Evolutionary conservation across 768 basidiomycete species (phyloP), one percentile per base, ranked within the genome.

Genomic region (Pleurotus pulmonarius): DNA sequence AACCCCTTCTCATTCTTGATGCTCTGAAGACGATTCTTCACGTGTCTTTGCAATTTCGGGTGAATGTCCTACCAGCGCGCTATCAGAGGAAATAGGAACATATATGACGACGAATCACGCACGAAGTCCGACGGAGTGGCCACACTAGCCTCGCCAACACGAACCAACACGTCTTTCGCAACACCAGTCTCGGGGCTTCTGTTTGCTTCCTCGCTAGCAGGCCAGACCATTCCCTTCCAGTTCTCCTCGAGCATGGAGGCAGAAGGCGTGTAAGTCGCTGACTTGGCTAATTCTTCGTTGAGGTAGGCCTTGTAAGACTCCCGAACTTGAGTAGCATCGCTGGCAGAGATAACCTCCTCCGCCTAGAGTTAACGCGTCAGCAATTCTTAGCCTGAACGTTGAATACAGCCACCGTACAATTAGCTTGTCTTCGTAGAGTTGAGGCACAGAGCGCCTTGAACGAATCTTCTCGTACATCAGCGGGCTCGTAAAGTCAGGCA

Each of bases 391-490:
- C 52, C 47, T 20, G 5, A 45, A 16, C 46, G 40, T 11, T 25
- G n/a, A 34, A 25, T 18, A 9, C 56, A 13, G 39, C 13, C n/a
- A 15, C 74, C 84, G 46, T 56, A 92, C 92, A 49, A 86, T 76
- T 5, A 94, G 77, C 44, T 85, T 86, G 44, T 88, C 81, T 64
- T 94, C 92, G 66, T 94, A 96, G 11, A 92, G 73, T 51, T 85
- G 76, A 4, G 92, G 92, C 4, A 94, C 91, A 11, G 88, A 89
- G 46, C 77, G 81, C 47, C 93, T 77, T 0, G 85, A 79, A 5
- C 85, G 80, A 63, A 96, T 95, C 71, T 89, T 83, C 68, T 90
- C 80, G 70, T 97, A 97, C 94, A 96, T 97, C 8, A 87, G 72
- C 0, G 94, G 94, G 57, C 88, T 88, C 0, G 94, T 96, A 67